A percentile compares a stretch with the other conserved stretches of the same genome.
Conservation (phyloP, 2,329 filamentous ascomycete genomes). For the Lasiodiplodia gonubiensis region DNA sequence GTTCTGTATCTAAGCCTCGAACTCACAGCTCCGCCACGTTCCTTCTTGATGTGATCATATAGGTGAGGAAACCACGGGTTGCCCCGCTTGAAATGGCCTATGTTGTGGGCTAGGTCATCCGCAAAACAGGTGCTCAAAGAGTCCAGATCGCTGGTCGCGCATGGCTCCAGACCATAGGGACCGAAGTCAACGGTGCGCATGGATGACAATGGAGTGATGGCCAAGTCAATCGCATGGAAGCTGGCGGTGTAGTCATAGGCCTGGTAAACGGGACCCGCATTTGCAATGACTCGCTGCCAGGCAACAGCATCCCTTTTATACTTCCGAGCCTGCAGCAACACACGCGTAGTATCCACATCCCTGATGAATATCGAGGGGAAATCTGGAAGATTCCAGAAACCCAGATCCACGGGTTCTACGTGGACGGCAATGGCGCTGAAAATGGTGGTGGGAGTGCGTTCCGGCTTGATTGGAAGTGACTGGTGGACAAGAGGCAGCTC, state of each 20-base stretch:
- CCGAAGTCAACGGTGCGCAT: not conserved
- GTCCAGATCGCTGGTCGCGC: not conserved
- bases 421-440: not conserved
- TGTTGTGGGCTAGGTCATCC: not conserved
- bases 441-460: not conserved
- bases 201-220: no score
- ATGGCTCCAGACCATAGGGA: not conserved
- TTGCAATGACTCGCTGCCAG: conserved; percentile 3
- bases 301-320: not conserved
- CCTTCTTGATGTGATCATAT: not conserved
- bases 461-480: not conserved
- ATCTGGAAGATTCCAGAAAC: not conserved
- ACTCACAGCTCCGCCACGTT: not conserved
- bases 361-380: not conserved
- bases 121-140: not conserved
- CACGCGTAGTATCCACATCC: not conserved
- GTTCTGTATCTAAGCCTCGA: not conserved
- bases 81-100: not conserved
- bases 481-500: not conserved
- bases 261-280: not conserved
- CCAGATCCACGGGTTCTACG: not conserved
- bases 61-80: not conserved
- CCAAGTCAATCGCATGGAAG: not conserved
- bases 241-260: conserved; percentile 3
- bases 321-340: not conserved